phyloP scores from a whole-genome alignment of 192 early-diverging fungal species.

The Entomortierella lignicola region DNA sequence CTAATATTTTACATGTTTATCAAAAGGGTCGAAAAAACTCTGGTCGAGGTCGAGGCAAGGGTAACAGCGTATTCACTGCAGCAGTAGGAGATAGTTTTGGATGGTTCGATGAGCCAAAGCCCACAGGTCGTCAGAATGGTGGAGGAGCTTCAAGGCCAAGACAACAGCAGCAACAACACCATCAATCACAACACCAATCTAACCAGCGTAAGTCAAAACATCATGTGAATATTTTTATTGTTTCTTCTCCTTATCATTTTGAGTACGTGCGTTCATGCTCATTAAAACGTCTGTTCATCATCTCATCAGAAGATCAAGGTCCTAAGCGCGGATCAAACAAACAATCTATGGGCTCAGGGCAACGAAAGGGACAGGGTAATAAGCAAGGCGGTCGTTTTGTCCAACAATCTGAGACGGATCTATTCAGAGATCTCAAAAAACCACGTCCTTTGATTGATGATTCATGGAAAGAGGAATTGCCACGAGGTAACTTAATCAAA shows the following conservation, averaged over 20 bases:
- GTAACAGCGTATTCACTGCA: not conserved
- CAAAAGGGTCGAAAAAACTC: not conserved
- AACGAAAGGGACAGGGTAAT: not conserved
- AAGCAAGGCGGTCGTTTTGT: not conserved
- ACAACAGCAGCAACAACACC: conserved; percentile 4
- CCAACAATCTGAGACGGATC: conserved; percentile 3
- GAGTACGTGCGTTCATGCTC: not conserved
- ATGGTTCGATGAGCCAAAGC: conserved; percentile 28
- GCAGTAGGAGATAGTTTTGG: not conserved
- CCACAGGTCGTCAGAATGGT: not conserved
- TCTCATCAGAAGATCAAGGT: not conserved
- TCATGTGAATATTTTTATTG: not conserved
- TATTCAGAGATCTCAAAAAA: conserved; percentile 3
- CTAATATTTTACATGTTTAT: not conserved
- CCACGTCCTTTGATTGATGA: conserved; percentile 24
- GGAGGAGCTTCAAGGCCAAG: conserved; percentile 7
- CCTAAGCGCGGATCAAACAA: not conserved
- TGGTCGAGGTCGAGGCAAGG: not conserved
- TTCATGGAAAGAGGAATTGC: conserved; percentile 24
- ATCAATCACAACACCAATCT: not conserved
- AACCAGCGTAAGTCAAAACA: conserved; percentile 6
- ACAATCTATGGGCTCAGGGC: not conserved
- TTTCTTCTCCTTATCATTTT: not conserved
- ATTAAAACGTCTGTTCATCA: not conserved
- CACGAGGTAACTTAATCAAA: conserved; percentile 10